phyloP scores from a whole-genome alignment of 2,329 filamentous ascomycete species.

The Akanthomyces lecanii region DNA sequence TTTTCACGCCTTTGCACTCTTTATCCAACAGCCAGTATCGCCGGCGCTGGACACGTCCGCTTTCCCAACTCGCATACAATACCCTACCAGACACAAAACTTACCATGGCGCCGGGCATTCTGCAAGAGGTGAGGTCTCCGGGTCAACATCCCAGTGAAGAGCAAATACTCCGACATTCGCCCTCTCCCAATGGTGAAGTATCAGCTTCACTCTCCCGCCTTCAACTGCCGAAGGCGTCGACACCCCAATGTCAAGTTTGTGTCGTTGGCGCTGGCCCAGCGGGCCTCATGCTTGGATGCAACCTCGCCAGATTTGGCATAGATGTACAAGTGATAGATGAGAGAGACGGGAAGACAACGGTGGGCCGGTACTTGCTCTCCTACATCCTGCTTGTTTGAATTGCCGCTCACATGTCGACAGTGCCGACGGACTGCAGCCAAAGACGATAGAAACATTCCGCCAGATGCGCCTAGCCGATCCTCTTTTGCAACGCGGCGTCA shows the following conservation, averaged over 20 bases:
- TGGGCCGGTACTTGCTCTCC: constrained; percentile 45
- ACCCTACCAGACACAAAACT: neutral
- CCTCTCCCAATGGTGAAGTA: constrained; percentile 30
- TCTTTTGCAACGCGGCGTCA: constrained; percentile 61
- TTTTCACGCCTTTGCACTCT: neutral
- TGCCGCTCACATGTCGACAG: constrained; percentile 26
- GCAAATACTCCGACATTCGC: constrained; percentile 12
- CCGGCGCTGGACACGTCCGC: neutral
- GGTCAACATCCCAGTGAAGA: constrained; percentile 20
- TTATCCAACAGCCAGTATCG: neutral
- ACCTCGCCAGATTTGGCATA: constrained; percentile 62
- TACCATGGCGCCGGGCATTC: constrained; percentile 22
- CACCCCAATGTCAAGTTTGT: constrained; percentile 44
- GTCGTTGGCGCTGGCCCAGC: constrained; percentile 54
- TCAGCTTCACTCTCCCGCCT: constrained; percentile 46
- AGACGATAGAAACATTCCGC: constrained; percentile 72
- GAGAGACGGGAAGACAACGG: constrained; percentile 61
- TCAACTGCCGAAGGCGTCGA: constrained; percentile 43
- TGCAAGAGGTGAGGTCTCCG: constrained; percentile 5
- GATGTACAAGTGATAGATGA: constrained; percentile 65
- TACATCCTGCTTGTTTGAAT: neutral
- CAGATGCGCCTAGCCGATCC: constrained; percentile 70
- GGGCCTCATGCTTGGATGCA: constrained; percentile 51
- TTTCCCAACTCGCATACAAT: neutral
- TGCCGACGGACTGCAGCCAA: constrained; percentile 71